Conservation (phyloP, 2,329 filamentous ascomycete species). For the Exophiala xenobiotica region DNA sequence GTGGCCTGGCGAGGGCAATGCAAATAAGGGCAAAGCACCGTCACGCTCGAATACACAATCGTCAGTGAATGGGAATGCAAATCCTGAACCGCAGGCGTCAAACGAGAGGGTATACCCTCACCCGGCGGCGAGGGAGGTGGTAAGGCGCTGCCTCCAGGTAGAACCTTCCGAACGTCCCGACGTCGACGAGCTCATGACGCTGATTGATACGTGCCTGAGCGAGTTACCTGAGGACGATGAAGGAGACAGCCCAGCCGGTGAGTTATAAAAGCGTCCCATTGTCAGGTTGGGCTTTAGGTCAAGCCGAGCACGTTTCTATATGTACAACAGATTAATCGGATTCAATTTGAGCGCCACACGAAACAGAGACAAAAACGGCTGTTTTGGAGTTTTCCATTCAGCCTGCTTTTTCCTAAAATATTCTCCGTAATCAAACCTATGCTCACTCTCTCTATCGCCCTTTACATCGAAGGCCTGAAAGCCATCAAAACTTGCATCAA, state of each 20-base stretch:
- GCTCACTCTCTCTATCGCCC: not conserved
- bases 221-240: conserved; percentile 26
- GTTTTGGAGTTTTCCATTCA: not conserved
- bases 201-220: conserved; percentile 70
- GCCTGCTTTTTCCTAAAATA: not conserved
- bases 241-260: conserved; percentile 7
- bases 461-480: no score
- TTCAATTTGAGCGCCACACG: no score
- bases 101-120: conserved; percentile 62
- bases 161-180: conserved; percentile 87
- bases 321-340: no score
- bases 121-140: conserved; percentile 80
- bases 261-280: not conserved
- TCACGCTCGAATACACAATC: conserved; percentile 23
- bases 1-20: conserved; percentile 82
- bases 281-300: no score
- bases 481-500: no score
- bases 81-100: conserved; percentile 32
- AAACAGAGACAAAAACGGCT: no score
- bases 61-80: conserved; percentile 34
- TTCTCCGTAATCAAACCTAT: not conserved
- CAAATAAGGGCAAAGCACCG: conserved; percentile 56
- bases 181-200: conserved; percentile 75
- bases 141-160: conserved; percentile 79
- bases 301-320: no score